Percentiles rank a stretch among this genome's conserved stretches.
These are phyloP conservation scores for Pestalotiopsis sp. DNA, from an alignment of 2,329 filamentous ascomycete genomes.

Conservation along the genomic window DNA sequence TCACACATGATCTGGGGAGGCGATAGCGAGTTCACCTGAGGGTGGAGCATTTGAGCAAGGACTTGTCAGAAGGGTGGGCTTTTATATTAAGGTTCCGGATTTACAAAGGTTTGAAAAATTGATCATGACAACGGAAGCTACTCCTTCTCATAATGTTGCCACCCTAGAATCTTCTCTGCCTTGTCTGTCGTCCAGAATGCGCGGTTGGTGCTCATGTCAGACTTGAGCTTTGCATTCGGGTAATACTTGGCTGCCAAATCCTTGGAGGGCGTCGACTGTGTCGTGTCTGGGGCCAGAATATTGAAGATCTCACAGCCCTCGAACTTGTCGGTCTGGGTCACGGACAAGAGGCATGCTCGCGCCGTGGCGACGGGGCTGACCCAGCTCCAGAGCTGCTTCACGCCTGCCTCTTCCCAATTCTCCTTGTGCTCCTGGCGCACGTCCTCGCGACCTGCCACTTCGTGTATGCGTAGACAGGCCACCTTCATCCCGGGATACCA, in stretches of 20 bases:
- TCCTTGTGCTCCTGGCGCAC: slow-evolving; percentile 31
- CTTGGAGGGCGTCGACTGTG: slow-evolving; percentile 21
- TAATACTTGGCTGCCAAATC: slow-evolving; percentile 26
- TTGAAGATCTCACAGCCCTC: slow-evolving; percentile 36
- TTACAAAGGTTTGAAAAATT: too few species aligned
- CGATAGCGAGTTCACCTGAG: too few species aligned
- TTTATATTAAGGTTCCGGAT: too few species aligned
- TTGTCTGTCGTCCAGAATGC: slow-evolving; percentile 24
- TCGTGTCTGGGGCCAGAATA: slow-evolving; percentile 32
- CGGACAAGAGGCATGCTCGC: slow-evolving; percentile 32
- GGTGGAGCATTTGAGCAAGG: too few species aligned
- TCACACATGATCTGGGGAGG: too few species aligned
- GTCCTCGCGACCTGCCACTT: slow-evolving; percentile 29
- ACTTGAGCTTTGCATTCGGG: slow-evolving; percentile 24
- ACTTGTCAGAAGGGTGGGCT: too few species aligned
- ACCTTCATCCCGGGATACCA: slow-evolving; percentile 39
- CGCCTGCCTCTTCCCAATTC: slow-evolving; percentile 32
- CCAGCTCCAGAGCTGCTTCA: slow-evolving; percentile 37
- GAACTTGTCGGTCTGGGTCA: slow-evolving; percentile 31
- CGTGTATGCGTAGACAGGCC: slow-evolving; percentile 36
- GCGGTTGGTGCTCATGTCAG: slow-evolving; percentile 23
- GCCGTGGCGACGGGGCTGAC: slow-evolving; percentile 34
- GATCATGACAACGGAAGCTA: slow-evolving; percentile 17
- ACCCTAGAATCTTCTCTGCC: slow-evolving; percentile 18
- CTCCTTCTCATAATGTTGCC: slow-evolving; percentile 18